Evolutionary conservation across 352 stramenopile species (phyloP), one percentile per base, ranked within the genome.

Genomic region (Saprolegnia parasitica): DNA sequence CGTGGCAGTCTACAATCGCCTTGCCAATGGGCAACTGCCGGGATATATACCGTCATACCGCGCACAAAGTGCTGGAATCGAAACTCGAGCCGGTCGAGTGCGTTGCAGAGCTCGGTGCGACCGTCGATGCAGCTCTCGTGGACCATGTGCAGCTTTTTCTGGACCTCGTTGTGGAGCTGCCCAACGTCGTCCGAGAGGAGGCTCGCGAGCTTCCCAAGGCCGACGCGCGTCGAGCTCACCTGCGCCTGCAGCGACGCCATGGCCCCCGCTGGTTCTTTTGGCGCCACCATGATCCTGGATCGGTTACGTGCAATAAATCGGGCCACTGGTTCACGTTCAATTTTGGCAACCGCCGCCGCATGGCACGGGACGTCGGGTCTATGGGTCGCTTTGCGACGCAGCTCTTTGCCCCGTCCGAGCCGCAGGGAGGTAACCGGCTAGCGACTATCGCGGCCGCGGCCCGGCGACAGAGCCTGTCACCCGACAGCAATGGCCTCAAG

Each of bases 91-190:
- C 58, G 37, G 21, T 67, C 58, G 35, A 67, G 21, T 16, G 58
- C 39, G 40, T 40, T 42, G 15, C 37, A 55, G 21, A 67, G 58
- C 23, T 67, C 58, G 20, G 52, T 23, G 20, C 49, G 35, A 15
- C 58, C 37, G 3, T 56, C n/a, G 58, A 67, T 67, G 42, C 58
- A 67, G 58, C 50, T 42, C 37, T 55, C 58, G 52, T 67, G 58
- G 6, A 67, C n/a, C 8, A 40, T 40, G 21, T 67, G 58, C 40
- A 67, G n/a, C 29, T 54, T 42, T 15, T 40, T 40, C 21, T 46
- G 18, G 9, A 67, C 6, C 3, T 67, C 40, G 8, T 9, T 23
- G 11, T 42, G 58, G 18, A 67, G 18, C 24, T 18, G 21, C 20
- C 18, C 42, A 5, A 67, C 13, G 45, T 67, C 58, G 40, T 67